Percentiles rank a stretch among this genome's conserved stretches.
phyloP scores from a whole-genome alignment of 2,329 filamentous ascomycete genomes.

The Claviceps humidiphila region DNA sequence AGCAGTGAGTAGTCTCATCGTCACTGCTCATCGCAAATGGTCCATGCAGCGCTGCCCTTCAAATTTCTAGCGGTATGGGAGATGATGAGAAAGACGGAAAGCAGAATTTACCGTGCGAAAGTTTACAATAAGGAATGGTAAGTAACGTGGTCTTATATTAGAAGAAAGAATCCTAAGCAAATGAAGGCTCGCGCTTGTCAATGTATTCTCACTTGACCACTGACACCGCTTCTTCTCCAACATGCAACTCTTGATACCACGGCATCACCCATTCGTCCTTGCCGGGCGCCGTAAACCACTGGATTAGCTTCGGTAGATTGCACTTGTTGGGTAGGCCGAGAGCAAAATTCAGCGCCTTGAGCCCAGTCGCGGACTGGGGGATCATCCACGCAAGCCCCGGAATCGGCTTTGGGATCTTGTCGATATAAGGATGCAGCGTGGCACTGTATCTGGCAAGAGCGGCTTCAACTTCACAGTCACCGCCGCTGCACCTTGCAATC shows the following conservation, averaged over 20 bases:
- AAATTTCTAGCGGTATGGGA: no score
- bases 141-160: no score
- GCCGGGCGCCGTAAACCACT: neutral
- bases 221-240: neutral
- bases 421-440: slow-evolving; percentile 25
- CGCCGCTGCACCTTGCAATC: slow-evolving; percentile 14
- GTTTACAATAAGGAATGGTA: no score
- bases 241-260: slow-evolving; percentile 1
- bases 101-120: no score
- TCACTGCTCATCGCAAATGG: no score
- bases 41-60: no score
- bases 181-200: neutral
- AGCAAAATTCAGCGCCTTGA: neutral
- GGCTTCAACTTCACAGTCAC: slow-evolving; percentile 12
- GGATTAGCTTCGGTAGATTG: neutral
- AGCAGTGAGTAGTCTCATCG: no score
- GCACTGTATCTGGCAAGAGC: slow-evolving; percentile 27
- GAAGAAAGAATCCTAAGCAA: no score
- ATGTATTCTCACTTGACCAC: neutral
- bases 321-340: neutral
- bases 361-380: neutral
- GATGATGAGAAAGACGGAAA: no score
- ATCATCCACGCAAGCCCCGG: neutral
- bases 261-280: slow-evolving; percentile 1
- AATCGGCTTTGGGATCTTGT: neutral